Percentiles rank a stretch among this genome's conserved stretches.
These are phyloP conservation scores for Besnoitia besnoiti DNA, from an alignment of 169 alveolate genomes.

Conservation along the genomic window DNA sequence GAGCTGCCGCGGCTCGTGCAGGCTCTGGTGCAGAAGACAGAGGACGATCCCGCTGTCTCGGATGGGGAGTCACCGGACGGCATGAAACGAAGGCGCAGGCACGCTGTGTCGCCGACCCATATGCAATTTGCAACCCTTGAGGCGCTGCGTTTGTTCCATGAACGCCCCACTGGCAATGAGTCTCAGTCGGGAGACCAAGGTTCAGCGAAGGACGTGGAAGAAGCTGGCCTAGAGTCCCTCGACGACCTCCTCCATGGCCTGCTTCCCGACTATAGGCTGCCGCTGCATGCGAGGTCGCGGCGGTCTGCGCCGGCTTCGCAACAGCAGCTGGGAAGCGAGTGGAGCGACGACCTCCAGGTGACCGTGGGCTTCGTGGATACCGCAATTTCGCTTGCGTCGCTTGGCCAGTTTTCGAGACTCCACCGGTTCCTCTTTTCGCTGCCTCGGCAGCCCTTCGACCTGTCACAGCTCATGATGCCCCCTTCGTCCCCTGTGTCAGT, in stretches of 20 bases:
- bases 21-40: neutral
- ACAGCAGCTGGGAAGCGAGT: neutral
- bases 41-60: neutral
- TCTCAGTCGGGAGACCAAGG: neutral
- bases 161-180: neutral
- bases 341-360: neutral
- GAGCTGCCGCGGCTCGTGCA: neutral
- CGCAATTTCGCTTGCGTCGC: neutral
- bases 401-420: neutral
- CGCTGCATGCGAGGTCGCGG: neutral
- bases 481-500: neutral
- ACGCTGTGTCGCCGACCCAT: neutral
- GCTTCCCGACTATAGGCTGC: neutral
- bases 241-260: neutral
- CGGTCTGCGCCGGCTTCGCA: neutral
- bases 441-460: neutral
- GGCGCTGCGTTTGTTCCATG: constrained; percentile 6
- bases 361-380: neutral
- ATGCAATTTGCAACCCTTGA: neutral
- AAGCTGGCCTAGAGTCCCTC: neutral
- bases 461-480: neutral
- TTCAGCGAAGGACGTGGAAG: neutral
- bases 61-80: too few species aligned
- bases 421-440: constrained; percentile 13
- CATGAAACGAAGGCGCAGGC: neutral